Conservation (phyloP, 768 basidiomycete genomes). For the Rubroboletus pulcherrimus region DNA sequence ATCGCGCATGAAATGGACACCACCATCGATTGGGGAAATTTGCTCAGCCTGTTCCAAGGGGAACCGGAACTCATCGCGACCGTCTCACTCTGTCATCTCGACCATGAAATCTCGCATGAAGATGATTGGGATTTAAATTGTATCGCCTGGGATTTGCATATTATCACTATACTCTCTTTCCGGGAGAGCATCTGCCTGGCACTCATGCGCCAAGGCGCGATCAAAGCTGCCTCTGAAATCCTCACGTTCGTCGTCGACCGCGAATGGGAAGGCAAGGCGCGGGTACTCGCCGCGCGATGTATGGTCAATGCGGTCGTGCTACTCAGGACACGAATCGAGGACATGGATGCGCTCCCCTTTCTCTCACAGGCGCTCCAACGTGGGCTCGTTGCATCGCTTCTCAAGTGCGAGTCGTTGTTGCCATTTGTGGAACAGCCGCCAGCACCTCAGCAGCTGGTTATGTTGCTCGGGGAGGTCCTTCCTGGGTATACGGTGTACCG, state of each 20-base stretch:
- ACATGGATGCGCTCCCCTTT: constrained; percentile 25
- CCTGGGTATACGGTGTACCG: constrained; percentile 26
- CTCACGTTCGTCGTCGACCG: constrained; percentile 14
- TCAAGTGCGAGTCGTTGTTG: constrained; percentile 24
- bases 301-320: constrained; percentile 18
- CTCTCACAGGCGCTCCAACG: constrained; percentile 23
- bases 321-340: constrained; percentile 19
- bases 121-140: constrained; percentile 20
- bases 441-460: constrained; percentile 1
- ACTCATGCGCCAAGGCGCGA: constrained; percentile 23
- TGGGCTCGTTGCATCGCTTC: constrained; percentile 20
- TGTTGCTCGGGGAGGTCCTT: constrained; percentile 18
- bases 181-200: constrained; percentile 16
- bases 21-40: constrained; percentile 21
- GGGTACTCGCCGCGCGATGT: constrained; percentile 20
- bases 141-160: constrained; percentile 29
- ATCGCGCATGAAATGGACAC: constrained; percentile 21
- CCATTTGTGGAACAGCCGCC: constrained; percentile 12
- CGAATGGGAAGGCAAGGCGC: constrained; percentile 10
- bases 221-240: constrained; percentile 23
- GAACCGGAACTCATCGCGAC: constrained; percentile 19
- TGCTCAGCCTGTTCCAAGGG: constrained; percentile 21
- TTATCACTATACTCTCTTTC: constrained; percentile 20
- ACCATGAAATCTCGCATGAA: constrained; percentile 19
- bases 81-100: constrained; percentile 24